Evolutionary conservation across 768 basidiomycete genomes (phyloP).

Genomic region (Rhodotorula babjevae): DNA sequence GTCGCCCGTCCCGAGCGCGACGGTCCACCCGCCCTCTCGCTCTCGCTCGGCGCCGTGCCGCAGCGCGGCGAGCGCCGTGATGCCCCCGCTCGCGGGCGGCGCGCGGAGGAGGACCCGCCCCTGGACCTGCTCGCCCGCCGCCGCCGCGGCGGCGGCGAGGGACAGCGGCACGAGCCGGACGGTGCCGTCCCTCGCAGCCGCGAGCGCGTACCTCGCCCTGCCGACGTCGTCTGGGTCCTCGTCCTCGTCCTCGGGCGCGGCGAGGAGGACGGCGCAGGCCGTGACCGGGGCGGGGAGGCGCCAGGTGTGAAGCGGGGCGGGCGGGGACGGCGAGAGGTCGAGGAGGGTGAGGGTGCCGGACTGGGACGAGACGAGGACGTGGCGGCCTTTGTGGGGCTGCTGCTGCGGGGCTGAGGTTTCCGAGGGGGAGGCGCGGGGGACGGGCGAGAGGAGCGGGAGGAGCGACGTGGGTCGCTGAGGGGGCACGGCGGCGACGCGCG

Average conservation of each 20-base stretch:
- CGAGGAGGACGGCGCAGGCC: neutral
- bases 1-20: neutral
- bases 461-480: conserved; percentile 61
- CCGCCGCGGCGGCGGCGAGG: neutral
- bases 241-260: neutral
- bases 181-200: conserved; percentile 15
- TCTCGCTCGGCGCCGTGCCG: neutral
- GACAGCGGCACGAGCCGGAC: conserved; percentile 3
- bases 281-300: conserved; percentile 3
- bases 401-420: too few relatives aligned
- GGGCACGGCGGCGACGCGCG: conserved; percentile 64
- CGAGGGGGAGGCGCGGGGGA: neutral
- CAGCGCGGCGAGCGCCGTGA: neutral
- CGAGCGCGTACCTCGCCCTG: conserved; percentile 5
- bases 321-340: conserved; percentile 60
- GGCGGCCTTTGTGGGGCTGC: conserved; percentile 52
- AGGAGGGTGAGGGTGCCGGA: conserved; percentile 68
- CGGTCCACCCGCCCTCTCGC: neutral
- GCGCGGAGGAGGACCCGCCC: neutral
- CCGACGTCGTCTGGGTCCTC: conserved; percentile 5
- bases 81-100: neutral
- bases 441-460: conserved; percentile 56
- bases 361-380: conserved; percentile 62
- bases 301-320: conserved; percentile 48
- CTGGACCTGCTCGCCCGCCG: neutral